Percentiles rank a stretch among this genome's conserved stretches.
These are phyloP conservation scores for Williopsis jadinii DNA, from an alignment of 1,139 yeast genomes.

Conservation along the genomic window DNA sequence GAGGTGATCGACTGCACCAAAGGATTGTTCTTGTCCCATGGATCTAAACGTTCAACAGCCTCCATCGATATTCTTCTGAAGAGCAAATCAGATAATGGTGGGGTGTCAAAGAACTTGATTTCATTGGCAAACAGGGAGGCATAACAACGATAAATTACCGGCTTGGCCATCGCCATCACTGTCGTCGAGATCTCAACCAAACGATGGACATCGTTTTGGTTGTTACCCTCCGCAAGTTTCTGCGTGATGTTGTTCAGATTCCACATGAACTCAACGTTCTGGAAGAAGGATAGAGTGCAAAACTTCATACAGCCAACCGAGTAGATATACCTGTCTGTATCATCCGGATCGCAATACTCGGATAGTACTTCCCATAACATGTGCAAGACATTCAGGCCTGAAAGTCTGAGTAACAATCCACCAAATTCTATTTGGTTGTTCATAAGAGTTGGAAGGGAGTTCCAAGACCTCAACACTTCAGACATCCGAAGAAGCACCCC, in stretches of 20 bases:
- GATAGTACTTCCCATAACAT: conserved; percentile 1
- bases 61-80: background rate
- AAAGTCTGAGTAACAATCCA: background rate
- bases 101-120: background rate
- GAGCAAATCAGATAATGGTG: background rate
- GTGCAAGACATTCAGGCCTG: background rate
- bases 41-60: background rate
- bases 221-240: background rate
- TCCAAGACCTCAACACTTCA: background rate
- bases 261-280: background rate
- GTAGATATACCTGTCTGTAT: conserved; percentile 1
- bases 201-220: background rate
- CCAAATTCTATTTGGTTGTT: background rate
- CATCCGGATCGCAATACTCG: conserved; percentile 9
- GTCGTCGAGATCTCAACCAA: background rate
- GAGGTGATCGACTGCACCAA: background rate
- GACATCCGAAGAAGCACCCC: background rate
- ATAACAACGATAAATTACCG: background rate
- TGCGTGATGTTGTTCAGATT: background rate
- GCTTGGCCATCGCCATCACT: background rate
- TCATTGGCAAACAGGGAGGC: background rate
- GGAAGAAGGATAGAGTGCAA: background rate
- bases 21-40: background rate
- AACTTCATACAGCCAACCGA: background rate
- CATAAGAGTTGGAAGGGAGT: background rate